Evolutionary conservation across 805 yeast genomes (phyloP), one percentile per base, ranked within the genome.

Genomic region (Huiozyma sinensis): DNA sequence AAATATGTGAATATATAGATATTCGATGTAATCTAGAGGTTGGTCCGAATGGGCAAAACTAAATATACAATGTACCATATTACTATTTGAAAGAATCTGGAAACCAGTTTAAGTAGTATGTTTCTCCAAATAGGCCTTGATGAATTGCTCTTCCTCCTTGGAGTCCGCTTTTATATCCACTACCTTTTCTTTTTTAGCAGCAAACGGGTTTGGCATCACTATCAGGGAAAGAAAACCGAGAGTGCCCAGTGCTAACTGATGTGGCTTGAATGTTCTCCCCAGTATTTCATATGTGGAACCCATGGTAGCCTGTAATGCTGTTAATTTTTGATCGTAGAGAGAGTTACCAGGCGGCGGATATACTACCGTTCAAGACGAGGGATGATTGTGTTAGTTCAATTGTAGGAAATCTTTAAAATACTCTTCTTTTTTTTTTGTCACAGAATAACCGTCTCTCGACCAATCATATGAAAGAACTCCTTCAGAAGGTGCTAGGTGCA

Each of bases 61-160:
- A 17, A 17, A 17, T 17, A 17, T 4, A 17, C 6, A 38, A 28
- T 38, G 40, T 38, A 38, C 33, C 28, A 28, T 29, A 38, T 28
- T 27, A 38, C 6, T 10, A n/a, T 6, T 38, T 38, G 8, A 38
- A 27, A 4, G 34, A 32, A 10, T n/a, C 9, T n/a, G 38, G 38
- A 36, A 36, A 12, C 11, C n/a, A 4, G 34, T 32, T 32, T 32
- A 32, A 10, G n/a, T 32, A 10, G 37, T 38, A 33, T 50, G 51
- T 52, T 72, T 67, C 63, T 71, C 66, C 67, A 79, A 71, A 73
- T 77, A 88, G 57, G 79, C 83, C 63, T 68, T 72, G 58, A 89
- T 81, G 71, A 83, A 89, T 65, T 82, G 79, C 66, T 85, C 95
- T 71, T 89, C 97, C 60, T 87, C 97, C 54, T 87, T 79, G 41